phyloP scores from a whole-genome alignment of 2,329 filamentous ascomycete species.

The Alternaria gansuensis region DNA sequence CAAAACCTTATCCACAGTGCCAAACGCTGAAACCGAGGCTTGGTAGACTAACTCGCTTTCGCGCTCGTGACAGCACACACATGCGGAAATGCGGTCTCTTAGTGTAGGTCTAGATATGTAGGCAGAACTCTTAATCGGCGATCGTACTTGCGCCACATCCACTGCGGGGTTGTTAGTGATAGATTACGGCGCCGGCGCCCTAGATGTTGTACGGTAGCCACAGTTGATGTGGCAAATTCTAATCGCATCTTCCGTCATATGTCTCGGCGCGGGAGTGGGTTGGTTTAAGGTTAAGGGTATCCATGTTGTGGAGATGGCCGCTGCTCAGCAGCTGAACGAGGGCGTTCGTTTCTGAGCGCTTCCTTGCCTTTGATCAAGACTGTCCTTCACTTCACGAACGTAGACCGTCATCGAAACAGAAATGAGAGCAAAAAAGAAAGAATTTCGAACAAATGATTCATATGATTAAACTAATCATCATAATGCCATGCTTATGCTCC shows the following conservation, averaged over 20 bases:
- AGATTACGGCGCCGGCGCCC: background rate
- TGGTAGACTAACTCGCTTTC: background rate
- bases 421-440: no score
- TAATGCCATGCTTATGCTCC: background rate
- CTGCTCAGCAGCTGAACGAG: background rate
- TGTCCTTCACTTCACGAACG: background rate
- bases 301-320: background rate
- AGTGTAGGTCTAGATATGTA: slow-evolving; percentile 1
- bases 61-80: slow-evolving; percentile 1
- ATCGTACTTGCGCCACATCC: slow-evolving; percentile 7
- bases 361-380: background rate
- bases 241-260: background rate
- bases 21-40: background rate
- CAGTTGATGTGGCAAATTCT: background rate
- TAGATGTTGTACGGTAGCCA: background rate
- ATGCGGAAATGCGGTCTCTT: slow-evolving; percentile 1
- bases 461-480: slow-evolving; percentile 4
- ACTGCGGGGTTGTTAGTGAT: background rate
- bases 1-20: background rate
- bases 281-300: background rate
- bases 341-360: background rate
- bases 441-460: background rate
- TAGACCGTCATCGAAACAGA: background rate
- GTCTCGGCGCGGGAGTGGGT: background rate
- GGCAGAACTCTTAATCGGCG: slow-evolving; percentile 4